A percentile compares a stretch with the other conserved stretches of the same genome.
phyloP scores from a whole-genome alignment of 768 basidiomycete species.

The Rhodotorula diobovata region DNA sequence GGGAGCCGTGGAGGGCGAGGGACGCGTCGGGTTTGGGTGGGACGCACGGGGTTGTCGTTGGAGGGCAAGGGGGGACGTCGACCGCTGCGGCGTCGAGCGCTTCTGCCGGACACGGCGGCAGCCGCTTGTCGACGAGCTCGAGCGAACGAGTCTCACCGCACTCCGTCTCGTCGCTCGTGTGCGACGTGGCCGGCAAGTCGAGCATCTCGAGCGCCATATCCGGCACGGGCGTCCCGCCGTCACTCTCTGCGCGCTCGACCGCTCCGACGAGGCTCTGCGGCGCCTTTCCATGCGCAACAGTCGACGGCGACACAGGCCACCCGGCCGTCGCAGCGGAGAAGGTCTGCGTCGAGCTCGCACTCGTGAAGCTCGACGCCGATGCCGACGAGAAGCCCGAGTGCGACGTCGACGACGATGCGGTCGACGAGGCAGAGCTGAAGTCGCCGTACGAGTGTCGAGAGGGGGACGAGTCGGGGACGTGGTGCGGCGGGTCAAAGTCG shows the following conservation, averaged over 20 bases:
- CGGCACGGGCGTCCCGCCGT: background rate
- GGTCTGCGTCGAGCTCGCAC: constrained; percentile 16
- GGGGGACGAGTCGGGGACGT: background rate
- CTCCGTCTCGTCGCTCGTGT: too few species aligned
- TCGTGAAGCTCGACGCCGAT: constrained; percentile 22
- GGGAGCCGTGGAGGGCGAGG: background rate
- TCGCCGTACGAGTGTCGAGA: constrained; percentile 18
- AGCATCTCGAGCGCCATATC: background rate
- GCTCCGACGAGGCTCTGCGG: background rate
- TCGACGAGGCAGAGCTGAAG: constrained; percentile 19
- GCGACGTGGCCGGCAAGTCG: background rate
- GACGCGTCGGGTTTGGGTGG: background rate
- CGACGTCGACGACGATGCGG: constrained; percentile 20
- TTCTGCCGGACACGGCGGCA: too few species aligned
- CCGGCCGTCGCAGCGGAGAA: constrained; percentile 15
- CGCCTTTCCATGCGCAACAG: background rate
- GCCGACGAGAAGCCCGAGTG: constrained; percentile 26
- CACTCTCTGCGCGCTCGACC: background rate
- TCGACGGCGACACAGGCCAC: background rate
- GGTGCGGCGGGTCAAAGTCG: background rate
- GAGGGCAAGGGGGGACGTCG: background rate
- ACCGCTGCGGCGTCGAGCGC: background rate
- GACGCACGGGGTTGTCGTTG: too few species aligned
- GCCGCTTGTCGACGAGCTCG: too few species aligned
- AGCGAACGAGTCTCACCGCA: too few species aligned